Evolutionary conservation across 805 yeast genomes (phyloP), one percentile per base, ranked within the genome.

Genomic region (Spathaspora hagerdaliae): DNA sequence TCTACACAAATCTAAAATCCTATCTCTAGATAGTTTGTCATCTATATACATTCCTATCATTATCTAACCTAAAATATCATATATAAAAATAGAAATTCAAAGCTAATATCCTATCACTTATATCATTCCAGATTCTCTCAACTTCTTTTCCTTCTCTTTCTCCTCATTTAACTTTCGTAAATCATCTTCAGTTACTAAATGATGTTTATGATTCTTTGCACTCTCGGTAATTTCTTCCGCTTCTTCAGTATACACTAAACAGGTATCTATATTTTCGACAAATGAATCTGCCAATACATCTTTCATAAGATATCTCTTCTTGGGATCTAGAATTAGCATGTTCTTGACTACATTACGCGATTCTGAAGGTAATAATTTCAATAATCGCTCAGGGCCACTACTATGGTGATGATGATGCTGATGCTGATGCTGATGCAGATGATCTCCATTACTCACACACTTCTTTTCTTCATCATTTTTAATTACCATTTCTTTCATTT

Each of bases 331-430:
- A 31, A 65, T 74, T 34, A 92, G 69, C 94, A 90, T 89, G 12
- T 71, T 61, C 1, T 74, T 71, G 19, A 92, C 75, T 31, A 90
- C 64, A 1, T 64, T 68, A 37, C 95, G 74, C 6, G 89, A 76
- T 3, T 77, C 78, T 13, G 71, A 64, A 0, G 97, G 97, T 47
- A 92, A 69, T 44, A 87, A 68, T 47, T 87, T 74, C 43, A 89
- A 68, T 42, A 91, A 62, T 44, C 94, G 69, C 57, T 83, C 79
- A 0, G 95, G 91, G 1, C 96, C 96, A 43, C 48, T 40, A 2
- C n/a, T 9, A 35, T 35, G 37, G 5, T 35, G 37, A 19, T 40
- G 15, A 34, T 41, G 27, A 45, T 59, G 58, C 38, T 56, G 37
- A 11, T 35, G 37, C 3, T 35, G 19, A 12, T 35, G 37, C 10